Evolutionary conservation across 2,329 filamentous ascomycete species (phyloP).

Genomic region (Penicillium sp.): DNA sequence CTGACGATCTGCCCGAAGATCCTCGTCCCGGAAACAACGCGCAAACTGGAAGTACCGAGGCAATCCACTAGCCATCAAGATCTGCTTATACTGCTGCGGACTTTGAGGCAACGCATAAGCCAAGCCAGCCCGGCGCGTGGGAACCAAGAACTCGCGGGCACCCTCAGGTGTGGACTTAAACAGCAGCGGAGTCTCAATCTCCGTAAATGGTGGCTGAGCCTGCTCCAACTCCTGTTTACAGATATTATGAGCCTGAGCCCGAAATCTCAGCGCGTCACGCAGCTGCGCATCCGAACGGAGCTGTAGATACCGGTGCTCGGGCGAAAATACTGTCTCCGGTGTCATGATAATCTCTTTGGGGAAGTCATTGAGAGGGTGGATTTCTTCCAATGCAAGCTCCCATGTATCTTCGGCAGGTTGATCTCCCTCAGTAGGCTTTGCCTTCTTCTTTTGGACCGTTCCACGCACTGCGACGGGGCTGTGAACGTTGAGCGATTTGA

Average conservation of each 20-base stretch:
- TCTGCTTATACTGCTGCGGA: constrained; percentile 97
- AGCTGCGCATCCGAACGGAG: constrained; percentile 72
- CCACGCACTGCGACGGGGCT: constrained; percentile 58
- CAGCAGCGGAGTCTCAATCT: constrained; percentile 88
- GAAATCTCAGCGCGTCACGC: constrained; percentile 67
- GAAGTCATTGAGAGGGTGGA: constrained; percentile 71
- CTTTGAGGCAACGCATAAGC: constrained; percentile 95
- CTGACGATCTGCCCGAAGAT: constrained; percentile 85
- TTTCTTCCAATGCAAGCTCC: constrained; percentile 62
- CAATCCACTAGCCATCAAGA: constrained; percentile 89
- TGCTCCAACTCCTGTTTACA: constrained; percentile 56
- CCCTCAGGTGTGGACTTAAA: constrained; percentile 99
- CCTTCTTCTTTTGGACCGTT: constrained; percentile 44
- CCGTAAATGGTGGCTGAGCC: constrained; percentile 58
- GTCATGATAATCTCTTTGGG: constrained; percentile 75
- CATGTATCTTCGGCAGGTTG: constrained; percentile 40
- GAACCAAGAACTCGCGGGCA: constrained; percentile 90
- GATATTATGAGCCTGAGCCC: constrained; percentile 60
- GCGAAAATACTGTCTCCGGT: constrained; percentile 70
- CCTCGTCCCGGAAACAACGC: constrained; percentile 92
- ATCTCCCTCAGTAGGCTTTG: constrained; percentile 25
- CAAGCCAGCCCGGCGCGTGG: constrained; percentile 71
- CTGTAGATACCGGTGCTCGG: constrained; percentile 77
- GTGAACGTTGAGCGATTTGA: constrained; percentile 49
- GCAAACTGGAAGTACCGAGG: constrained; percentile 88